Evolutionary conservation across 345 rosid genomes (phyloP), one percentile per base, ranked within the genome.

Genomic region (Murraya koenigii): DNA sequence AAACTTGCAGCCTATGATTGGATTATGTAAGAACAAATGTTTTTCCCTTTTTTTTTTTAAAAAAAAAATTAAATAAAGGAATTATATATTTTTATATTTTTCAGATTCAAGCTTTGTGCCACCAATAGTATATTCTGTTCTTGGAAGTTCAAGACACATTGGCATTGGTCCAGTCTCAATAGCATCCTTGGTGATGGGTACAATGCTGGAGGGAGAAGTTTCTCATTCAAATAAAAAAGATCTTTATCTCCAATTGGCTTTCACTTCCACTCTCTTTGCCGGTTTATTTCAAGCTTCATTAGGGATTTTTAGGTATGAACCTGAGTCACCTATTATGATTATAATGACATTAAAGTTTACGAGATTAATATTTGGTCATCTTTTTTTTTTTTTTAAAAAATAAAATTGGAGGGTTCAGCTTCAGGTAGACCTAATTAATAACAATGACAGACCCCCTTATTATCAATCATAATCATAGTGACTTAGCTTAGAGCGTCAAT

Each of bases 61-160:
- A n/a, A n/a, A n/a, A n/a, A 15, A 49, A 49, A 49, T 3, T 0
- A 52, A 15, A 15, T 39, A 7, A 39, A 39, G 10, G 22, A 19
- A 61, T 54, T 33, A 23, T 36, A 25, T 30, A 7, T 9, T n/a
- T 2, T 22, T 52, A 36, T 30, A 10, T 41, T n/a, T 9, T 28
- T 38, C 65, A 89, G 92, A 87, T 69, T 82, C 86, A 59, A 87
- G 89, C 79, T 87, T 89, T 69, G 90, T 89, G 78, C 92, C 92
- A 35, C 89, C 90, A 25, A 77, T 87, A 63, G 76, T 89, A 63
- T 87, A 87, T 41, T 81, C 92, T 6, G 75, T 86, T 75, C 68
- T 87, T 82, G 92, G 92, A 33, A 89, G 88, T 75, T 89, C 92
- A 39, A 83, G 74, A 69, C 87, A 89, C 62, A 58, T 86, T 17